Conservation (phyloP, 176 grass and related monocot species). For the Hyparrhenia diplandra region DNA sequence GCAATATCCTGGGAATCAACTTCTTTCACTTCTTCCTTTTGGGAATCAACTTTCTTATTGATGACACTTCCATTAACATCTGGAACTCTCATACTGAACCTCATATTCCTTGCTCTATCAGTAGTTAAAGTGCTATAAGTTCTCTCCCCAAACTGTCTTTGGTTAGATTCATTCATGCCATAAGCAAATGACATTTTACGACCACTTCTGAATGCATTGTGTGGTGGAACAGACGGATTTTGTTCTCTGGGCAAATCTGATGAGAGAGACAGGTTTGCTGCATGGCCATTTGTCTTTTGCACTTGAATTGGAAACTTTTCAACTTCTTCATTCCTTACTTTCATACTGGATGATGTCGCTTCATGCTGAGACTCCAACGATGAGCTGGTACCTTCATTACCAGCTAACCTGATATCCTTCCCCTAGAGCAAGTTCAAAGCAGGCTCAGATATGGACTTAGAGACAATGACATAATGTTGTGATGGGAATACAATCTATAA, state of each 20-base stretch:
- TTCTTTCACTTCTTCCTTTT: constrained; percentile 78
- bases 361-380: constrained; percentile 21
- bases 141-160: constrained; percentile 55
- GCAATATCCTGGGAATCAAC: constrained; percentile 52
- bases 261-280: constrained; percentile 20
- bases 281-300: constrained; percentile 33
- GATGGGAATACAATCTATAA: neutral
- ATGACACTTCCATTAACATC: constrained; percentile 43
- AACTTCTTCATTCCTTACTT: constrained; percentile 31
- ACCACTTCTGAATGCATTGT: constrained; percentile 46
- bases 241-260: constrained; percentile 42
- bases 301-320: constrained; percentile 38
- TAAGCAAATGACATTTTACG: constrained; percentile 83
- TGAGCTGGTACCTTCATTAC: constrained; percentile 32
- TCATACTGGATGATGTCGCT: constrained; percentile 25
- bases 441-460: constrained; percentile 15
- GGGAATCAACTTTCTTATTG: constrained; percentile 39
- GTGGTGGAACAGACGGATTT: constrained; percentile 38
- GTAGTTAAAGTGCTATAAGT: constrained; percentile 68
- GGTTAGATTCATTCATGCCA: constrained; percentile 48
- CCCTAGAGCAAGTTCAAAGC: constrained; percentile 33
- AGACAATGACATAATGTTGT: neutral
- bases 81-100: constrained; percentile 56
- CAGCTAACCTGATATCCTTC: constrained; percentile 30
- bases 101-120: constrained; percentile 67